A percentile compares a stretch with the other conserved stretches of the same genome.
phyloP scores from a whole-genome alignment of 306 rosid species.

The Betula pendula region DNA sequence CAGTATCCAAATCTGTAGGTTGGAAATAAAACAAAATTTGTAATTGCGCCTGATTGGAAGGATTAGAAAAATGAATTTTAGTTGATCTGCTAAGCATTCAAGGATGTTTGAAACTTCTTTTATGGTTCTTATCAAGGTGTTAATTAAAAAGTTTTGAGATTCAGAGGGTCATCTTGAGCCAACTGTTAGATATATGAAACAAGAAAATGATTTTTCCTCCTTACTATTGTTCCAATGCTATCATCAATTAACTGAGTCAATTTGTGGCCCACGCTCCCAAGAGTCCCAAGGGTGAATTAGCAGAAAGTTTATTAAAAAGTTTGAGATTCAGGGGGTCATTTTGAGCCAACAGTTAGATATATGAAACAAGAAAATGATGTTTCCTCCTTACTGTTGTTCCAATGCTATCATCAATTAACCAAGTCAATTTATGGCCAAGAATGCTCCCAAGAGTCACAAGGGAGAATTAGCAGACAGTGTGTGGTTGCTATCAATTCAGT shows the following conservation, averaged over 20 bases:
- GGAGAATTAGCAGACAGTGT: not conserved
- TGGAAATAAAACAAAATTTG: not conserved
- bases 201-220: not conserved
- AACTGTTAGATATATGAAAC: not conserved
- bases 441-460: not conserved
- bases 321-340: not conserved
- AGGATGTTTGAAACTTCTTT: constrained; percentile 15
- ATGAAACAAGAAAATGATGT: not conserved
- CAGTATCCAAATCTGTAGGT: not conserved
- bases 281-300: not conserved
- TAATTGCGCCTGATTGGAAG: not conserved
- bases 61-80: constrained; percentile 4
- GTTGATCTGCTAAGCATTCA: constrained; percentile 4
- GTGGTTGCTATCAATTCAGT: not conserved
- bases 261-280: not conserved
- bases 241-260: not conserved
- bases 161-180: not conserved
- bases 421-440: not conserved
- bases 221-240: not conserved
- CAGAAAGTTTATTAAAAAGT: not conserved
- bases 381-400: not conserved
- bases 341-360: not conserved
- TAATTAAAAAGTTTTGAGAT: not conserved
- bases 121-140: not conserved
- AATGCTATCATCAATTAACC: not conserved